Evolutionary conservation across 2,329 filamentous ascomycete genomes (phyloP).

Genomic region (Grosmannia penicillata): DNA sequence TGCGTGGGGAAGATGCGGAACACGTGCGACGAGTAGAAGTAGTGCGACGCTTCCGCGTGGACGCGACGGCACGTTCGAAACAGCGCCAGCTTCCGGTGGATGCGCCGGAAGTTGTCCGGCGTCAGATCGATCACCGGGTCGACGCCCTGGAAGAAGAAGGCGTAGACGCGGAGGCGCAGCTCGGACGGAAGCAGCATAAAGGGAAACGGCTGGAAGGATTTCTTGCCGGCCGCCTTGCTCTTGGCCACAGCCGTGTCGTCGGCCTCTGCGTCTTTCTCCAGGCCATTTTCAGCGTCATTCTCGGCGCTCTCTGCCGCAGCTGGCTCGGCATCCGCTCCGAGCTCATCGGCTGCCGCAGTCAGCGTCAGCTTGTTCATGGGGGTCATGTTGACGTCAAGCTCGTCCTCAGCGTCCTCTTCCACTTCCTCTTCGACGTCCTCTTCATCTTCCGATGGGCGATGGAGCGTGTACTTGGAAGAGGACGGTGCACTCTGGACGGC

Average conservation of each 20-base stretch:
- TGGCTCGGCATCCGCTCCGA: not conserved
- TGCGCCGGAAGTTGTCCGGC: slow-evolving; percentile 46
- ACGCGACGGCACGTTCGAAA: slow-evolving; percentile 46
- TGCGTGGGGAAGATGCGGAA: slow-evolving; percentile 54
- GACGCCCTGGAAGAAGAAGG: slow-evolving; percentile 39
- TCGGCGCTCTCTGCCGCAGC: not conserved
- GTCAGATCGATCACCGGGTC: slow-evolving; percentile 50
- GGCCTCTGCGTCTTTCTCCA: slow-evolving; percentile 4
- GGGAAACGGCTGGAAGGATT: slow-evolving; percentile 32
- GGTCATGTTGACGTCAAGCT: slow-evolving; percentile 12
- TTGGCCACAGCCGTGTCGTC: slow-evolving; percentile 9
- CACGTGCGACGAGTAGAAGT: slow-evolving; percentile 48
- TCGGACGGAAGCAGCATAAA: slow-evolving; percentile 57
- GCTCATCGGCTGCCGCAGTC: slow-evolving; percentile 6
- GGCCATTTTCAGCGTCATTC: not conserved
- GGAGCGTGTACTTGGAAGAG: slow-evolving; percentile 22
- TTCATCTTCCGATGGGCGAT: slow-evolving; percentile 16
- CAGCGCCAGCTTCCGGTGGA: slow-evolving; percentile 44
- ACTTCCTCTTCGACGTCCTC: slow-evolving; percentile 24
- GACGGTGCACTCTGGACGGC: too few relatives aligned
- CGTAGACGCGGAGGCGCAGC: slow-evolving; percentile 55
- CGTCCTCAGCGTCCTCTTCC: slow-evolving; percentile 21
- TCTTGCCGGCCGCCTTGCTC: slow-evolving; percentile 3
- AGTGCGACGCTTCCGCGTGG: slow-evolving; percentile 47
- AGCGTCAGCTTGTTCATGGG: slow-evolving; percentile 29